Evolutionary conservation across 176 grass and related monocot species (phyloP).

Genomic region (Puya raimondii): DNA sequence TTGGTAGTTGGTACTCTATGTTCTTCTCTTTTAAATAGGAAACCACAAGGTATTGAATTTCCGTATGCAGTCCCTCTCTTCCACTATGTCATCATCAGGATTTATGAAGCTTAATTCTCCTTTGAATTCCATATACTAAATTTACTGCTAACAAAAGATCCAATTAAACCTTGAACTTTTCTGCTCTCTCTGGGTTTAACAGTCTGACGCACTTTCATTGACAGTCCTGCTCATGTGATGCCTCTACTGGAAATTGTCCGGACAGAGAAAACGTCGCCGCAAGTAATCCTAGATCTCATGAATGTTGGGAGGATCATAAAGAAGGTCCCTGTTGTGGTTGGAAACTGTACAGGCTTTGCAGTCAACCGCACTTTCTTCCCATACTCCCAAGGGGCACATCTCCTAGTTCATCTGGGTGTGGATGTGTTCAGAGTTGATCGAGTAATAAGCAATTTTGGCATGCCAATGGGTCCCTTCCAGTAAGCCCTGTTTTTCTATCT

Average conservation of each 20-base stretch:
- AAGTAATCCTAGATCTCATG: constrained; percentile 85
- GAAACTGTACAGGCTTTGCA: constrained; percentile 95
- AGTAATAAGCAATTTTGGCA: constrained; percentile 76
- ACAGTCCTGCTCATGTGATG: constrained; percentile 98
- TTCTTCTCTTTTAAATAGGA: no score
- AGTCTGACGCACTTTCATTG: constrained; percentile 28
- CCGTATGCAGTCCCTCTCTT: no score
- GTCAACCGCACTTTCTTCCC: constrained; percentile 98
- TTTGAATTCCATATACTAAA: no score
- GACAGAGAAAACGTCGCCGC: constrained; percentile 86
- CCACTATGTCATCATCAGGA: no score
- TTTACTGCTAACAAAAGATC: no score
- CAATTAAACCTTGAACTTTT: neutral
- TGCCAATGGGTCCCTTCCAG: constrained; percentile 99
- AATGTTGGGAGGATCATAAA: constrained; percentile 89
- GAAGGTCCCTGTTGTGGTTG: constrained; percentile 92
- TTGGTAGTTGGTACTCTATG: no score
- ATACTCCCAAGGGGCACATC: constrained; percentile 61
- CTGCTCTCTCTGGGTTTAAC: neutral
- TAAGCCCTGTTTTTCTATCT: constrained; percentile 37
- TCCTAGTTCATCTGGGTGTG: constrained; percentile 76
- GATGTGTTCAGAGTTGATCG: constrained; percentile 79
- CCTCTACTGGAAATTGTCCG: constrained; percentile 97
- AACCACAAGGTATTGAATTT: no score
- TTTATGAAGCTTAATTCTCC: no score